Evolutionary conservation across 108 stramenopile species (phyloP).

Genomic region (Hondaea fermentalgiana): DNA sequence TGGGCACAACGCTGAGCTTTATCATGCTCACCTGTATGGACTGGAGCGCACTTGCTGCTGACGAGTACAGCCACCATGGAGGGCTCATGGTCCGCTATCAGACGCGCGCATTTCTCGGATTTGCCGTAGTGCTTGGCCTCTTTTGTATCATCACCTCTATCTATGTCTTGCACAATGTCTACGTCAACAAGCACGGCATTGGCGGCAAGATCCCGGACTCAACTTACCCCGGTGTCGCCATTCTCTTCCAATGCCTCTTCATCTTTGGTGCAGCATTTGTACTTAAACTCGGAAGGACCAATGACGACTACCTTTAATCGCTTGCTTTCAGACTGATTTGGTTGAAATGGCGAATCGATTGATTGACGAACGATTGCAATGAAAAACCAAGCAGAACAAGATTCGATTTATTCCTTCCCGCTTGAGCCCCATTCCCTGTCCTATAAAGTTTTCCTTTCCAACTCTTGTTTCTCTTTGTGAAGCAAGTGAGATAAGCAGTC

Average conservation of each 20-base stretch:
- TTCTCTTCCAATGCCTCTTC: background rate
- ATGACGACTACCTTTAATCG: background rate
- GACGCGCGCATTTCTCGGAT: background rate
- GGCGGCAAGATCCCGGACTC: background rate
- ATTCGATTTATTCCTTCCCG: no score
- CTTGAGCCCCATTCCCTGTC: no score
- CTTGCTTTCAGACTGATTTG: no score
- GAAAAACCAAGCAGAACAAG: no score
- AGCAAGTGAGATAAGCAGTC: no score
- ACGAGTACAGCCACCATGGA: conserved; percentile 4
- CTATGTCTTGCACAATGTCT: background rate
- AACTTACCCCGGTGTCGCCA: background rate
- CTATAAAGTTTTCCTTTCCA: no score
- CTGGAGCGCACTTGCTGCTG: background rate
- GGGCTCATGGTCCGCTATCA: conserved; percentile 8
- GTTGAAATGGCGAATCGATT: no score
- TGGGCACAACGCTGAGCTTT: background rate
- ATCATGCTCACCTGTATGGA: background rate
- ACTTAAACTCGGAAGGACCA: background rate
- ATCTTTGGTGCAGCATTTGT: background rate
- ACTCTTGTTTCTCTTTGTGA: no score
- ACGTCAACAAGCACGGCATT: background rate
- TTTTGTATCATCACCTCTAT: conserved; percentile 13
- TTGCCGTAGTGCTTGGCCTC: background rate
- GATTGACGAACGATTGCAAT: no score